Conservation (phyloP, 495 filamentous ascomycete genomes). For the Monascus purpureus region DNA sequence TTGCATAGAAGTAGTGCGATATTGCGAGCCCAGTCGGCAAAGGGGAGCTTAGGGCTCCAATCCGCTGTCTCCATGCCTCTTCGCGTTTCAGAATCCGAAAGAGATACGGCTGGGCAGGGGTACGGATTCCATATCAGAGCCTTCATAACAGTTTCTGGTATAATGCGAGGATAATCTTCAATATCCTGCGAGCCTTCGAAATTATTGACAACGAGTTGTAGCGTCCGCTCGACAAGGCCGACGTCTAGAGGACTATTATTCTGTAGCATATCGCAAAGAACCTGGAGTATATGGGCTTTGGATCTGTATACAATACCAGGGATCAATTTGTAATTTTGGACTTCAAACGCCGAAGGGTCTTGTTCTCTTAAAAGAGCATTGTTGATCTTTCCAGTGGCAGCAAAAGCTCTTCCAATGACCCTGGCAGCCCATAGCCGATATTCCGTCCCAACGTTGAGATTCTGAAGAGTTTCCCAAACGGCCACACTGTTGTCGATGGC, state of each 20-base stretch:
- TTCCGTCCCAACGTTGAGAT: constrained; percentile 41
- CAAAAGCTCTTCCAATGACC: constrained; percentile 73
- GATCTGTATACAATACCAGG: constrained; percentile 18
- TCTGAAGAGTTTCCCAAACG: constrained; percentile 61
- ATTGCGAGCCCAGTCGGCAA: constrained; percentile 47
- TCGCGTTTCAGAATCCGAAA: constrained; percentile 7
- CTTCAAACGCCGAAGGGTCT: constrained; percentile 14
- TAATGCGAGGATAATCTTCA: constrained; percentile 29
- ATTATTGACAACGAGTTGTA: constrained; percentile 55
- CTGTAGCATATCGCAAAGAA: constrained; percentile 54
- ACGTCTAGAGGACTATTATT: constrained; percentile 47
- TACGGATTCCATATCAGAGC: constrained; percentile 33
- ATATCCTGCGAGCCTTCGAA: constrained; percentile 32
- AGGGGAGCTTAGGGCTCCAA: constrained; percentile 8
- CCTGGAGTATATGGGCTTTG: constrained; percentile 40
- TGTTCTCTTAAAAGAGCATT: constrained; percentile 28
- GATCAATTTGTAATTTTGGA: not conserved
- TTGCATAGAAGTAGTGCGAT: constrained; percentile 47
- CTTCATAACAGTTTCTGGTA: constrained; percentile 25
- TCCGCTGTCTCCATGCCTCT: constrained; percentile 3
- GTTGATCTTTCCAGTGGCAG: constrained; percentile 50
- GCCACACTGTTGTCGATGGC: constrained; percentile 45
- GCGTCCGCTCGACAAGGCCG: constrained; percentile 62
- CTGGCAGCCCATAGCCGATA: constrained; percentile 77
- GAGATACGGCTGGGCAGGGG: constrained; percentile 16